These are phyloP conservation scores for Wallacemonas rigidus DNA, from an alignment of 208 protist species.

Conservation along the genomic window DNA sequence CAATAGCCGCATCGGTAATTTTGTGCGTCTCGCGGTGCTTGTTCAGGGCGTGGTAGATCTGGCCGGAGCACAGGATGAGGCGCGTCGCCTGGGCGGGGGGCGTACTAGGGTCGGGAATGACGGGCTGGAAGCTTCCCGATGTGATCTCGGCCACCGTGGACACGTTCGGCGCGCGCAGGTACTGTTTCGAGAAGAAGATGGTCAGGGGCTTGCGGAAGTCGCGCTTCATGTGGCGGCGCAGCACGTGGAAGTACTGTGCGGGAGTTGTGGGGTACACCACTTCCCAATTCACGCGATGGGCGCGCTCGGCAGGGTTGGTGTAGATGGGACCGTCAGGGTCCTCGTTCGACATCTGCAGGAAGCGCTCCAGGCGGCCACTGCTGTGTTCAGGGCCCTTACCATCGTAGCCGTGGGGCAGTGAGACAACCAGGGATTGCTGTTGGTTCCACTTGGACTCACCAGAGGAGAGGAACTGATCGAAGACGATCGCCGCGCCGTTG, in stretches of 20 bases:
- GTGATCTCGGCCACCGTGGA: slow-evolving; percentile 67
- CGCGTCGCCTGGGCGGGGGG: slow-evolving; percentile 71
- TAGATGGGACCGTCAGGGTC: slow-evolving; percentile 87
- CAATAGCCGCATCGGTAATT: slow-evolving; percentile 84
- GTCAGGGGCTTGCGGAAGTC: slow-evolving; percentile 99
- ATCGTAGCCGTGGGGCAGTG: slow-evolving; percentile 99
- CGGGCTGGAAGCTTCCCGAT: slow-evolving; percentile 65
- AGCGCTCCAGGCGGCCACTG: slow-evolving; percentile 97
- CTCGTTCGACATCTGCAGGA: slow-evolving; percentile 96
- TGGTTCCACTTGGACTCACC: slow-evolving; percentile 98
- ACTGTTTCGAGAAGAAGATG: slow-evolving; percentile 93
- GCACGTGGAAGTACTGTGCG: slow-evolving; percentile 99
- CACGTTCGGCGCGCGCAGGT: slow-evolving; percentile 87
- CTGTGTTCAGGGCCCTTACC: slow-evolving; percentile 98
- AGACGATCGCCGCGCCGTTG: slow-evolving; percentile 98
- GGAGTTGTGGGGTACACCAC: slow-evolving; percentile 95
- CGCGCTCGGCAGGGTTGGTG: slow-evolving; percentile 48
- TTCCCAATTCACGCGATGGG: slow-evolving; percentile 89
- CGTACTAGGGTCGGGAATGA: slow-evolving; percentile 79
- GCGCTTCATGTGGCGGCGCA: slow-evolving; percentile 96
- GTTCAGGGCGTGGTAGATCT: slow-evolving; percentile 96
- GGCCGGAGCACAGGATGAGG: slow-evolving; percentile 96
- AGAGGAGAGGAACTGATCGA: slow-evolving; percentile 96
- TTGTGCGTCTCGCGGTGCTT: slow-evolving; percentile 62
- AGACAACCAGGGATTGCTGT: slow-evolving; percentile 94